A percentile compares a stretch with the other conserved stretches of the same genome.
These are phyloP conservation scores for Hemerocallis citrina DNA, from an alignment of 106 monocot species.

Conservation along the genomic window DNA sequence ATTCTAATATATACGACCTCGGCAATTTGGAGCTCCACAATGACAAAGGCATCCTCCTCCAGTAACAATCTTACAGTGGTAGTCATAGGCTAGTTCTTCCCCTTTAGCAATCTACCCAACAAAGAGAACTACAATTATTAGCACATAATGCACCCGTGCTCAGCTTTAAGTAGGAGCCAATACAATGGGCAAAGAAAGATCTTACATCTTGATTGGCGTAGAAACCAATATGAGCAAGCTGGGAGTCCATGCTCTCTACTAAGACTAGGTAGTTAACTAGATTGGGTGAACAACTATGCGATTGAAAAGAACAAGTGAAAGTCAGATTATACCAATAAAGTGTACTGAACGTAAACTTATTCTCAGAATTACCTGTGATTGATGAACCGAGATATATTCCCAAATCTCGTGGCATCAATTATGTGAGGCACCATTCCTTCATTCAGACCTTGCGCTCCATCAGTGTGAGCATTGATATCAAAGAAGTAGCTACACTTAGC, in stretches of 20 bases:
- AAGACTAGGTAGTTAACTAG: constrained; percentile 67
- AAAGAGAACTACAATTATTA: constrained; percentile 1
- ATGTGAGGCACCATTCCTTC: constrained; percentile 43
- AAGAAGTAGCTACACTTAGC: constrained; percentile 58
- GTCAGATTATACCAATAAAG: not conserved
- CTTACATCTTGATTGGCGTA: constrained; percentile 76
- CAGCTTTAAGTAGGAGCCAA: too few species aligned
- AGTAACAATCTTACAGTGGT: constrained; percentile 38
- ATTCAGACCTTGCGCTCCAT: constrained; percentile 15
- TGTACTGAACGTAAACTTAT: too few species aligned
- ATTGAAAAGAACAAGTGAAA: constrained; percentile 3
- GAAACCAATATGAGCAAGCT: constrained; percentile 86
- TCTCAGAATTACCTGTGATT: constrained; percentile 72
- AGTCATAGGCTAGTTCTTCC: constrained; percentile 87
- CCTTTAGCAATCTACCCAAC: constrained; percentile 45
- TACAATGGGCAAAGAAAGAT: not conserved
- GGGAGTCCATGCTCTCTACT: constrained; percentile 92
- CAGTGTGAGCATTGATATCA: constrained; percentile 63
- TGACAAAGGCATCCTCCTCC: constrained; percentile 52
- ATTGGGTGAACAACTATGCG: constrained; percentile 77
- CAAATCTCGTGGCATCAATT: constrained; percentile 78
- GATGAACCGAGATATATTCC: constrained; percentile 88
- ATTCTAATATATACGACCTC: constrained; percentile 55
- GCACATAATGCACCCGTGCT: not conserved
- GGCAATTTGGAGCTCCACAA: constrained; percentile 55